These are phyloP conservation scores for Metarhizium guizhouense DNA, from an alignment of 2,329 filamentous ascomycete genomes.

Conservation along the genomic window DNA sequence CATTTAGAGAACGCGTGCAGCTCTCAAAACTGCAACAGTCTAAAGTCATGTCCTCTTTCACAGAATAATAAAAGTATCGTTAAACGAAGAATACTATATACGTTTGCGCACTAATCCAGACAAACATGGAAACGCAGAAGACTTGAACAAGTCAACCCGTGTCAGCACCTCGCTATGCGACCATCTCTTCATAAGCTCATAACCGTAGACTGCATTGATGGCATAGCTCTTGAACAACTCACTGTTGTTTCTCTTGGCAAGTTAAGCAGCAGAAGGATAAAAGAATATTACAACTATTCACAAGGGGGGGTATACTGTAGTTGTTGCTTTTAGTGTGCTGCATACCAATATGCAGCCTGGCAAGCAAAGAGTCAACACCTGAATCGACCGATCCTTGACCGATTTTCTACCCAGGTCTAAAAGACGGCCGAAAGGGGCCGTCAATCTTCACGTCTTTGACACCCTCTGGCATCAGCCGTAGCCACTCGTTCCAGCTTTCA, in stretches of 20 bases:
- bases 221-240: background rate
- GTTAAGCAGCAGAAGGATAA: background rate
- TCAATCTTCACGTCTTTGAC: constrained; percentile 48
- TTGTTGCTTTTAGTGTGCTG: background rate
- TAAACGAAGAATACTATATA: background rate
- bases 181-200: background rate
- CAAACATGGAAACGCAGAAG: background rate
- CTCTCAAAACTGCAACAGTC: too few relatives aligned
- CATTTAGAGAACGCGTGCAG: too few relatives aligned
- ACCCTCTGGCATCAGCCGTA: constrained; percentile 48
- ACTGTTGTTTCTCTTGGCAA: background rate
- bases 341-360: background rate
- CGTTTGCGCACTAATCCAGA: background rate
- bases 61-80: background rate
- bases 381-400: background rate
- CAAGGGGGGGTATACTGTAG: background rate
- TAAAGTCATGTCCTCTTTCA: background rate
- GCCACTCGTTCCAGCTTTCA: constrained; percentile 49
- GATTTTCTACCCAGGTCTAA: constrained; percentile 5
- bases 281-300: background rate
- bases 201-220: too few relatives aligned
- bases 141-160: background rate
- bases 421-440: constrained; percentile 31
- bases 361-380: background rate
- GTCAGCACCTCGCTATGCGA: background rate